Evolutionary conservation across 2,329 filamentous ascomycete species (phyloP).

Genomic region (Pseudogymnoascus sp.): DNA sequence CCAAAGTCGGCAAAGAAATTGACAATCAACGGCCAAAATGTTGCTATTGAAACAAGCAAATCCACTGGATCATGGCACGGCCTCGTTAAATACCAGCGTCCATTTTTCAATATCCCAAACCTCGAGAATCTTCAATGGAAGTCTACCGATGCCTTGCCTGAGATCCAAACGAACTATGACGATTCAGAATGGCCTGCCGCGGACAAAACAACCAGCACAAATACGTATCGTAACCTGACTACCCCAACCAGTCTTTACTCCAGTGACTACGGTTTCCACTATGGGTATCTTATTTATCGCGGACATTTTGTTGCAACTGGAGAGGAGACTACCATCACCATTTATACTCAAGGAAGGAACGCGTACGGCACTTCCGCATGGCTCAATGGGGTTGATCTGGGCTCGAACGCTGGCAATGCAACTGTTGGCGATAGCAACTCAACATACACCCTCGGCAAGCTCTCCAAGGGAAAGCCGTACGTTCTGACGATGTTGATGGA

Average conservation of each 20-base stretch:
- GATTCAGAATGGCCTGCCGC: slow-evolving; percentile 60
- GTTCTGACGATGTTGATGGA: slow-evolving; percentile 64
- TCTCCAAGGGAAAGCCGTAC: slow-evolving; percentile 44
- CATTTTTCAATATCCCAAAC: slow-evolving; percentile 45
- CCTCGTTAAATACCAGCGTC: slow-evolving; percentile 40
- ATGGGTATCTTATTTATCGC: slow-evolving; percentile 60
- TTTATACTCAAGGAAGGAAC: slow-evolving; percentile 56
- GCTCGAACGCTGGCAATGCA: slow-evolving; percentile 50
- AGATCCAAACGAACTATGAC: slow-evolving; percentile 53
- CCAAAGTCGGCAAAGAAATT: slow-evolving; percentile 54
- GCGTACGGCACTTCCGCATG: slow-evolving; percentile 61
- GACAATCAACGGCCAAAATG: slow-evolving; percentile 32
- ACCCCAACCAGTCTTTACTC: slow-evolving; percentile 61
- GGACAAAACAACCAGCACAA: slow-evolving; percentile 9
- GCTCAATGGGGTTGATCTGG: slow-evolving; percentile 54
- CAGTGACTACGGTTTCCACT: slow-evolving; percentile 66
- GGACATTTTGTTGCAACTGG: slow-evolving; percentile 60
- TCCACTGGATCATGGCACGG: slow-evolving; percentile 44
- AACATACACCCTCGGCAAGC: slow-evolving; percentile 46
- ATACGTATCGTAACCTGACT: slow-evolving; percentile 30
- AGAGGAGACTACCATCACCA: slow-evolving; percentile 46
- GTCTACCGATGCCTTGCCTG: slow-evolving; percentile 62
- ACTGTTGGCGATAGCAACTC: slow-evolving; percentile 42
- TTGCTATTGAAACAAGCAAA: slow-evolving; percentile 19
- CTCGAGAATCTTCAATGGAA: slow-evolving; percentile 56